Percentiles rank a stretch among this genome's conserved stretches.
Evolutionary conservation across 371 early-diverging fungal species (phyloP).

Genomic region (Ordospora pajunii): DNA sequence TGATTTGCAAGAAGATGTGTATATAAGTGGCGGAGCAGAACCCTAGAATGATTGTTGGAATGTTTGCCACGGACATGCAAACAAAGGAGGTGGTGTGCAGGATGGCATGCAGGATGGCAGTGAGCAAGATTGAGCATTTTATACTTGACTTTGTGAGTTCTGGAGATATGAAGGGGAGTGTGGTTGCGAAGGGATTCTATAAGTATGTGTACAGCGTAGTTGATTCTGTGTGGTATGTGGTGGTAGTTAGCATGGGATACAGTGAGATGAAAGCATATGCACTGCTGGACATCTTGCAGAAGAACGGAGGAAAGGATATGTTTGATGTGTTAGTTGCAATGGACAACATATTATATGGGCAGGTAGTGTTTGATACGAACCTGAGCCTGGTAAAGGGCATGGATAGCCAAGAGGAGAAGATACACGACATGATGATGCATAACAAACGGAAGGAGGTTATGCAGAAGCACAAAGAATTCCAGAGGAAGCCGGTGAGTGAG

Average conservation of each 20-base stretch:
- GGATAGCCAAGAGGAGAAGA: slow-evolving; percentile 58
- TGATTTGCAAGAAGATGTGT: too few species aligned
- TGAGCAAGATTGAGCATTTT: slow-evolving; percentile 34
- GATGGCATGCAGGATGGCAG: neutral
- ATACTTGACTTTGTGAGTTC: slow-evolving; percentile 30
- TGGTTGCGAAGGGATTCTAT: slow-evolving; percentile 26
- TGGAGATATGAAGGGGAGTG: neutral
- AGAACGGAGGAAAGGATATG: slow-evolving; percentile 13
- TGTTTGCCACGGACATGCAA: slow-evolving; percentile 23
- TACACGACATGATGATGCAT: slow-evolving; percentile 54
- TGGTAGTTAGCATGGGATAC: slow-evolving; percentile 6
- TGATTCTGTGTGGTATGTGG: slow-evolving; percentile 1
- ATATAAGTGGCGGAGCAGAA: too few species aligned
- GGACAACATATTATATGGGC: slow-evolving; percentile 34
- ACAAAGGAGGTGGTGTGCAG: slow-evolving; percentile 21
- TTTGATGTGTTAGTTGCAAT: slow-evolving; percentile 34
- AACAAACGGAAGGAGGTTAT: slow-evolving; percentile 41
- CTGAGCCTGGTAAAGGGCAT: slow-evolving; percentile 26
- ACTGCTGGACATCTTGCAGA: slow-evolving; percentile 17
- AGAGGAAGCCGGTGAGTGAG: neutral
- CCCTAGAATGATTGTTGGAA: slow-evolving; percentile 42
- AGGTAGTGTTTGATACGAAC: slow-evolving; percentile 3
- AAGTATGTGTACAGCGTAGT: slow-evolving; percentile 23
- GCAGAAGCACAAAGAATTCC: slow-evolving; percentile 35
- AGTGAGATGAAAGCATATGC: neutral